These are phyloP conservation scores for Petunia secreta DNA, from an alignment of 257 asterid genomes.

Conservation along the genomic window DNA sequence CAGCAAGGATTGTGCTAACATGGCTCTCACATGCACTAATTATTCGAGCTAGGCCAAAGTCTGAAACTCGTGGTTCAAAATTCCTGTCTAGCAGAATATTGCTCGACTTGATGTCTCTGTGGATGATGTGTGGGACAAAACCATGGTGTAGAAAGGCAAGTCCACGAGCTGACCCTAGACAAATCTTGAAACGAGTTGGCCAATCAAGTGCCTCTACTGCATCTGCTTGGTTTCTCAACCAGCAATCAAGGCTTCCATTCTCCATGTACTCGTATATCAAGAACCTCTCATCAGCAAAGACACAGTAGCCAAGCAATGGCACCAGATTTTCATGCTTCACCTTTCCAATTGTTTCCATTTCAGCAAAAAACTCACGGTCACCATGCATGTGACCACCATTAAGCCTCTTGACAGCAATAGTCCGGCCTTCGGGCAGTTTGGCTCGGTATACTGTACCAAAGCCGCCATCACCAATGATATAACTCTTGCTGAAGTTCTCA, in stretches of 20 bases:
- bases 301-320: conserved; percentile 70
- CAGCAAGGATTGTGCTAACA: conserved; percentile 74
- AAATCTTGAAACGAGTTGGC: conserved; percentile 76
- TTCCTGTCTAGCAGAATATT: conserved; percentile 61
- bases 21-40: conserved; percentile 85
- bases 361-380: conserved; percentile 75
- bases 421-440: conserved; percentile 45
- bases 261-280: conserved; percentile 82
- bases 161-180: conserved; percentile 69
- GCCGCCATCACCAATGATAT: conserved; percentile 79
- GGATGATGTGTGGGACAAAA: conserved; percentile 75
- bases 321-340: conserved; percentile 71
- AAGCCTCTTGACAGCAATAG: conserved; percentile 71
- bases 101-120: conserved; percentile 82
- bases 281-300: conserved; percentile 63
- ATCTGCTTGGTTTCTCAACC: conserved; percentile 59
- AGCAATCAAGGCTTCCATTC: conserved; percentile 76
- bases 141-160: conserved; percentile 83
- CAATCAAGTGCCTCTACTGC: conserved; percentile 50
- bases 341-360: conserved; percentile 85
- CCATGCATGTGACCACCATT: conserved; percentile 66
- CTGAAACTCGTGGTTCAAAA: conserved; percentile 68
- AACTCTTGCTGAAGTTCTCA: conserved; percentile 67
- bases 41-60: conserved; percentile 81
- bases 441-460: conserved; percentile 78